phyloP scores from a whole-genome alignment of 1,284 basidiomycete species.

The Melampsora abietis-canadensis region DNA sequence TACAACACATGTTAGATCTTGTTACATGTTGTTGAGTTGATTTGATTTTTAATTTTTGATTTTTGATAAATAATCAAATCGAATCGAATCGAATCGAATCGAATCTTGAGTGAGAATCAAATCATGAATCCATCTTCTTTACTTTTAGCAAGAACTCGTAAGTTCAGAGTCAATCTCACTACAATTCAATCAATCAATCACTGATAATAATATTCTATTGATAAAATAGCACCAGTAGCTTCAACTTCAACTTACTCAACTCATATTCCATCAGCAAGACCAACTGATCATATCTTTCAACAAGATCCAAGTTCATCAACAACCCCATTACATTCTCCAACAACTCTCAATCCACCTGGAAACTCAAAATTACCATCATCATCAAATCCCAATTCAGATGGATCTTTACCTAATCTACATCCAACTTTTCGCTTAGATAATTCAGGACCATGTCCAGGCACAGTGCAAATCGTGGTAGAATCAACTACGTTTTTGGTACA shows the following conservation, averaged over 20 bases:
- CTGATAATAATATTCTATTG: too few species aligned
- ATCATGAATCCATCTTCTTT: conserved; percentile 12
- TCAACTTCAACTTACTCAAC: conserved; percentile 13
- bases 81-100: too few species aligned
- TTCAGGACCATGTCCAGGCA: conserved; percentile 26
- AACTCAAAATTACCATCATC: not conserved
- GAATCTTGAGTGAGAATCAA: too few species aligned
- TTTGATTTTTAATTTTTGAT: too few species aligned
- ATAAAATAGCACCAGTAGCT: not conserved
- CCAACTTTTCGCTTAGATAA: conserved; percentile 14
- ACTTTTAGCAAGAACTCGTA: conserved; percentile 11
- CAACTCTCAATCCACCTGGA: not conserved
- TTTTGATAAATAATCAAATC: not conserved
- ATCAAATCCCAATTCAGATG: not conserved
- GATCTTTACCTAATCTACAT: conserved; percentile 22
- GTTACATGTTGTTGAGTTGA: too few species aligned
- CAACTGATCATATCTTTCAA: not conserved
- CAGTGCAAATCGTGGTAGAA: conserved; percentile 36
- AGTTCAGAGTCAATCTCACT: not conserved
- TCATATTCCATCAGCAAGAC: conserved; percentile 13
- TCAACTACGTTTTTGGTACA: conserved; percentile 54
- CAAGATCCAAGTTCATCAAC: not conserved
- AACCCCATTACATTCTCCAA: not conserved
- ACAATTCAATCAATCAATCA: too few species aligned
- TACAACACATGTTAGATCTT: too few species aligned